A percentile compares a stretch with the other conserved stretches of the same genome.
Evolutionary conservation across 352 stramenopile species (phyloP).

Genomic region (Lagenidium giganteum): DNA sequence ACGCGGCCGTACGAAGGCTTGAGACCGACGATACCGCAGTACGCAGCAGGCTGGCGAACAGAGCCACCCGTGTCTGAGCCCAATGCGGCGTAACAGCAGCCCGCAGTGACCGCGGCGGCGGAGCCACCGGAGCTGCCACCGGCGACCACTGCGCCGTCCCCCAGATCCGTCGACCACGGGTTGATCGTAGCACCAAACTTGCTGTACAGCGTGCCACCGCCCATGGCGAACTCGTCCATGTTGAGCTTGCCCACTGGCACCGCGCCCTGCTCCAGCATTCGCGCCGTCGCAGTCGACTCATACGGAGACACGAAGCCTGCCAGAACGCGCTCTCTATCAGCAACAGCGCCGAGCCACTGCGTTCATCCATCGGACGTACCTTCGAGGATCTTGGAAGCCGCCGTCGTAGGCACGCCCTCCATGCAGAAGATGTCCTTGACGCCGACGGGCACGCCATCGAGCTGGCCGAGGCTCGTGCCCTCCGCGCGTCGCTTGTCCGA

Average conservation of each 20-base stretch:
- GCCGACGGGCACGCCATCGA: conserved; percentile 95
- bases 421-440: conserved; percentile 97
- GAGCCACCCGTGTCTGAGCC: conserved; percentile 98
- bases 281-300: conserved; percentile 78
- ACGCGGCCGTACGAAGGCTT: conserved; percentile 98
- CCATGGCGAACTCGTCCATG: conserved; percentile 99
- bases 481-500: conserved; percentile 69
- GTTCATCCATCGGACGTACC: conserved; percentile 16
- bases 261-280: conserved; percentile 86
- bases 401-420: conserved; percentile 83
- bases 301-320: conserved; percentile 87
- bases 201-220: conserved; percentile 91
- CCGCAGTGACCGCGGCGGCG: conserved; percentile 90
- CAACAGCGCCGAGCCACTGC: background rate
- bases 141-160: conserved; percentile 53
- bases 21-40: conserved; percentile 94
- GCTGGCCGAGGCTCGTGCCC: conserved; percentile 31
- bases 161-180: conserved; percentile 71
- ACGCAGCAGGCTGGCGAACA: conserved; percentile 94
- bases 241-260: conserved; percentile 96
- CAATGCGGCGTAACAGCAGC: conserved; percentile 89
- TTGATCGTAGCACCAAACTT: conserved; percentile 85
- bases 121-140: conserved; percentile 94
- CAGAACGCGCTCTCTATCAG: background rate
- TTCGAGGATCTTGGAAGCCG: conserved; percentile 87